Evolutionary conservation across 2,329 filamentous ascomycete genomes (phyloP).

Genomic region (Xylariaceae sp.): DNA sequence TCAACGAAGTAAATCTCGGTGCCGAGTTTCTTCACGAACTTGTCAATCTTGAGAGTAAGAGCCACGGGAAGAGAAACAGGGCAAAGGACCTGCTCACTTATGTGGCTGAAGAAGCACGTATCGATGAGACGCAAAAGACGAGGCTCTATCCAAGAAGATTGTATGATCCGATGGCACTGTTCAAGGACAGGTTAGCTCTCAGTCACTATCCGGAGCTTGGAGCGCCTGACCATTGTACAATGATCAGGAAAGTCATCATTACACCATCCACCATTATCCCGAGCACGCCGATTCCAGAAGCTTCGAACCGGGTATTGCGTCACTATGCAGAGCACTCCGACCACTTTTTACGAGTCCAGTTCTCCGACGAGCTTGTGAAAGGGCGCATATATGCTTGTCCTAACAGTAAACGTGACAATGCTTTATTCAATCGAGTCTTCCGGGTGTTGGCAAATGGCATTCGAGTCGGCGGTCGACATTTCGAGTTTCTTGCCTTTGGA

Average conservation of each 20-base stretch:
- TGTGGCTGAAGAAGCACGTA: slow-evolving; percentile 49
- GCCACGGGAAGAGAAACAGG: slow-evolving; percentile 32
- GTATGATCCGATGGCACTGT: slow-evolving; percentile 69
- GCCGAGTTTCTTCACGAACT: slow-evolving; percentile 64
- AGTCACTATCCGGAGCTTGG: slow-evolving; percentile 44
- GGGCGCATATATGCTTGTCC: slow-evolving; percentile 56
- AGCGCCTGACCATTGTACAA: slow-evolving; percentile 68
- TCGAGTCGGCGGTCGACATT: slow-evolving; percentile 73
- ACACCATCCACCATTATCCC: slow-evolving; percentile 83
- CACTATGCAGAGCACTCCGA: slow-evolving; percentile 66
- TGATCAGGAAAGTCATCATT: slow-evolving; percentile 71
- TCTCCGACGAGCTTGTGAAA: slow-evolving; percentile 71
- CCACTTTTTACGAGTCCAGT: slow-evolving; percentile 83
- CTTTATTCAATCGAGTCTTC: slow-evolving; percentile 70
- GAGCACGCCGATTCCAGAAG: slow-evolving; percentile 73
- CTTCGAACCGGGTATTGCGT: slow-evolving; percentile 81
- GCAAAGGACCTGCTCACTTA: slow-evolving; percentile 71
- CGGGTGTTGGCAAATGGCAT: slow-evolving; percentile 75
- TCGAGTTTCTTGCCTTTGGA: slow-evolving; percentile 88
- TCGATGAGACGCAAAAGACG: not conserved
- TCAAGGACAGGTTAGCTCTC: slow-evolving; percentile 51
- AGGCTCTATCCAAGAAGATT: slow-evolving; percentile 49
- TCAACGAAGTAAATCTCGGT: slow-evolving; percentile 73
- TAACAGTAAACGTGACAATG: slow-evolving; percentile 55
- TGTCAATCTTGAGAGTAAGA: slow-evolving; percentile 34